Conservation (phyloP, 306 rosid species). For the Castanea sativa region DNA sequence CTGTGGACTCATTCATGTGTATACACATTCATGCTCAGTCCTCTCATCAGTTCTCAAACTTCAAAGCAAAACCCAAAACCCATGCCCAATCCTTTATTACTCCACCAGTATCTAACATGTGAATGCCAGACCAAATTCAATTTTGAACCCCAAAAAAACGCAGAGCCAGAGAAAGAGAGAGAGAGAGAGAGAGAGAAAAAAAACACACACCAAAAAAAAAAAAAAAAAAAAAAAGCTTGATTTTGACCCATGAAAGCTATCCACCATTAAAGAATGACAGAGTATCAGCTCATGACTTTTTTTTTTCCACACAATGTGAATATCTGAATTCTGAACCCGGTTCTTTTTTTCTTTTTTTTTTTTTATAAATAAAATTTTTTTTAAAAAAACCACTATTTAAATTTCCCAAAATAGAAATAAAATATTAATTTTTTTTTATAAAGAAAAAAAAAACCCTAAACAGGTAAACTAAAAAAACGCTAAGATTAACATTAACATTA, state of each 20-base stretch:
- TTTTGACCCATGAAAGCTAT: not conserved
- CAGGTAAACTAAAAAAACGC: not conserved
- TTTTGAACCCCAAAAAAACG: not conserved
- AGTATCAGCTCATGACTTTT: not conserved
- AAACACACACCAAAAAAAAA: too few relatives aligned
- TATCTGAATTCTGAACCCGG: too few relatives aligned
- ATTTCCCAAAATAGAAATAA: not conserved
- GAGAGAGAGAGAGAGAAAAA: not conserved
- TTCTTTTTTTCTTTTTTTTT: not conserved
- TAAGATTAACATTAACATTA: not conserved
- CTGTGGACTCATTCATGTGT: too few relatives aligned
- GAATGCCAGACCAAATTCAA: not conserved
- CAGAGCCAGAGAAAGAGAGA: not conserved
- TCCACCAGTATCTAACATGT: not conserved
- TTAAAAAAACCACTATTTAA: too few relatives aligned
- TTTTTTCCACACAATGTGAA: not conserved
- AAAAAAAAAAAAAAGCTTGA: not conserved
- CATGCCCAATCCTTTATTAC: not conserved
- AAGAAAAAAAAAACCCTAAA: not conserved
- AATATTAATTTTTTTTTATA: too few relatives aligned
- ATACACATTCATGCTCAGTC: too few relatives aligned
- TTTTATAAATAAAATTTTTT: too few relatives aligned
- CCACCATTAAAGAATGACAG: not conserved
- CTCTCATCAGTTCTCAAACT: constrained; percentile 27
- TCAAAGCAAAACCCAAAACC: constrained; percentile 17